Evolutionary conservation across 768 basidiomycete species (phyloP), one percentile per base, ranked within the genome.

Genomic region (Termitomyces bulborhizus): DNA sequence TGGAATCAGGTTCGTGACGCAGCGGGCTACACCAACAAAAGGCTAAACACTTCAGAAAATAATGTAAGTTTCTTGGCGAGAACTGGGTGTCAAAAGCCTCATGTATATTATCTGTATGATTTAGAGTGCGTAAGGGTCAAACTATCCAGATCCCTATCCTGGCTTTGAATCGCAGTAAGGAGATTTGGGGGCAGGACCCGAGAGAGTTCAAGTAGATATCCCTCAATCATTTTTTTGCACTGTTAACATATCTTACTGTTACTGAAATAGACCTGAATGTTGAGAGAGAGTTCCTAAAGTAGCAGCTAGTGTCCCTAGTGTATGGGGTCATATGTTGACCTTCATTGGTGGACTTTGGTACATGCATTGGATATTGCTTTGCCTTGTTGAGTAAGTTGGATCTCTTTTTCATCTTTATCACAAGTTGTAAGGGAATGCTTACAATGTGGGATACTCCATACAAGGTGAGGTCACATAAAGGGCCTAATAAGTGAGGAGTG

Each of bases 301-400:
- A 1, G 75, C 71, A 1, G 61, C 65, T 3, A 57, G 64, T 0
- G 68, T 87, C 21, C 86, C 86, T 2, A 81, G 85, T 6, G 73
- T 86, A 0, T 85, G 79, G 78, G 75, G 79, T 5, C 76, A 84
- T 61, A 62, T 82, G 58, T 62, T 86, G 39, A 76, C 81, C 0
- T 89, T 89, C 74, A 59, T 84, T 1, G 83, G 82, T 32, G 86
- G 86, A 5, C 81, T 83, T n/a, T n/a, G 11, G 77, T 16, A 76
- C 83, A 0, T 88, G 86, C 56, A 86, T 87, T 39, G 84, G 85
- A 0, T 86, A 80, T 63, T 76, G 81, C 3, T 87, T 87, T 64
- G 73, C 85, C 65, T 87, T 27, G 66, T 76, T 31, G 80, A 80
- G 79, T 80, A 44, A 50, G 78, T 24, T 48, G 8, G 6, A 7